Evolutionary conservation across 2,329 filamentous ascomycete genomes (phyloP).

Genomic region (Sporothrix phasma): DNA sequence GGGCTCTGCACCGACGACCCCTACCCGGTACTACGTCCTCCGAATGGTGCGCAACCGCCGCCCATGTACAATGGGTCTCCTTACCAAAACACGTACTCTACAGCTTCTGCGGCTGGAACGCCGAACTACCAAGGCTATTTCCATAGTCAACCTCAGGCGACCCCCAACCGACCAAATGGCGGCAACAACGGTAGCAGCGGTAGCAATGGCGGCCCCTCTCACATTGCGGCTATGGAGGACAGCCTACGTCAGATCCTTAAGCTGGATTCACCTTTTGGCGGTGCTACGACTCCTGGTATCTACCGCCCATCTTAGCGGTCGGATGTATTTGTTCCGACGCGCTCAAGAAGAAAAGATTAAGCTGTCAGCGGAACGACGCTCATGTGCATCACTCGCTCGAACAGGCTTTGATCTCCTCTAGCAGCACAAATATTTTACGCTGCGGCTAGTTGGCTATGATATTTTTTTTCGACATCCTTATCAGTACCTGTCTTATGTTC

Average conservation of each 20-base stretch:
- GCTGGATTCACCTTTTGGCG: conserved; percentile 19
- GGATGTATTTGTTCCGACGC: not conserved
- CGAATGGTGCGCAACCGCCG: not conserved
- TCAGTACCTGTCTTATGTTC: not conserved
- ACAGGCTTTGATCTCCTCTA: not conserved
- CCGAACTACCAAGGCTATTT: not conserved
- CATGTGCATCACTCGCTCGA: not conserved
- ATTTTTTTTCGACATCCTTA: not conserved
- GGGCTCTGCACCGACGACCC: not conserved
- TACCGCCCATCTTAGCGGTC: not conserved
- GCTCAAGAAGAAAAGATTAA: not conserved
- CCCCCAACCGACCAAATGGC: not conserved
- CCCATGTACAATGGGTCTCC: conserved; percentile 2
- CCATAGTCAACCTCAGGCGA: not conserved
- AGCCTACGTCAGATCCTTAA: conserved; percentile 45
- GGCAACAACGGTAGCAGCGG: conserved; percentile 16
- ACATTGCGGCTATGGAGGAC: conserved; percentile 43
- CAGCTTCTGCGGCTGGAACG: conserved; percentile 6
- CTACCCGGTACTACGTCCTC: not conserved
- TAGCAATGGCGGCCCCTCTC: conserved; percentile 21
- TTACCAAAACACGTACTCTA: conserved; percentile 13
- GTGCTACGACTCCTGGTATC: conserved; percentile 2
- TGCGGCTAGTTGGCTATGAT: conserved; percentile 1
- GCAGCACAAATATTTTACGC: conserved; percentile 10
- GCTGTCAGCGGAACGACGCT: no score